Base-by-base conservation (phyloP, 1,284 basidiomycete genomes). In the Sanghuangporus baumii region DNA sequence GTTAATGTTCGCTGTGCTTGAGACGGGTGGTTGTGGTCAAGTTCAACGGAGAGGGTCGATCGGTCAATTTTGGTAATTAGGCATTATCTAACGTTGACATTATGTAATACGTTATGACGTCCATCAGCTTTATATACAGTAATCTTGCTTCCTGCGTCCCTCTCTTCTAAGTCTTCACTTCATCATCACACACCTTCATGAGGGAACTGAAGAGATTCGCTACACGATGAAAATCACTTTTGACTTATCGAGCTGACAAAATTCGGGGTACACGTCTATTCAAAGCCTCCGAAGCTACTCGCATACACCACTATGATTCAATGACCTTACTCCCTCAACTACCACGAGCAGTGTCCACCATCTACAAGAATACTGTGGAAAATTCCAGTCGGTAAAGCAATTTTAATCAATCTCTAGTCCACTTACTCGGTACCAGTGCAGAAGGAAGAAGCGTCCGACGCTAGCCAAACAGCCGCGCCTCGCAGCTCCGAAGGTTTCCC, bases 351-450 rank as follows among this genome's bases (percentile, higher is more conserved):
- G 66, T 89, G 86, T 2, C 88, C 88, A 2, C 88, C 88, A 65
- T 77, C 83, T 61, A 89, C 87, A 46, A 90, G 67, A 65, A 90
- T 88, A 66, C 88, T 89, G 36, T 38, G 5, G 40, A 31, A 34
- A 55, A 55, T 6, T 31, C 18, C 62, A 58, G 50, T 48, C 26
- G 38, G 66, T 59, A 41, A n/a, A 23, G 58, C 50, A 6, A 46
- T 23, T 3, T 8, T 14, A 14, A 11, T 11, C 31, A 36, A 26
- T 48, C 51, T 36, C 51, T 36, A 50, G 26, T 12, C 16, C 23
- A 86, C 86, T 68, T 69, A 89, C 88, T 90, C 86, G 87, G 76
- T 78, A 46, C 88, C 88, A 0, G 88, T 90, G 68, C 88, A 90
- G 71, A 86, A 90, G 41, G 81, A 87, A 4, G 86, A 89, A 51